A percentile compares a stretch with the other conserved stretches of the same genome.
These are phyloP conservation scores for Schrenkiella parvula DNA, from an alignment of 345 rosid species.

Conservation along the genomic window DNA sequence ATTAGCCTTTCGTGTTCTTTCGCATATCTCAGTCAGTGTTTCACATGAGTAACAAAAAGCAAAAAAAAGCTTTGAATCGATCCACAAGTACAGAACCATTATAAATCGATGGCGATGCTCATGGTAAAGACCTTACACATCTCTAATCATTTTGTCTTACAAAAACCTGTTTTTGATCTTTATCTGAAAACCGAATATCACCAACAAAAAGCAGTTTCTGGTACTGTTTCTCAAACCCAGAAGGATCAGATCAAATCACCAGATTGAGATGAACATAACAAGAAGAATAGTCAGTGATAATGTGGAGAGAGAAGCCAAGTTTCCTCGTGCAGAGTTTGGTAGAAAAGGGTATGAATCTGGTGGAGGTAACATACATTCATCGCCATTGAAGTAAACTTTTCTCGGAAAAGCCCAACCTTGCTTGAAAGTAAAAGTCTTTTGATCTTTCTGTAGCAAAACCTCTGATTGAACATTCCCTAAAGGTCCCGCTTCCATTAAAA, in stretches of 20 bases:
- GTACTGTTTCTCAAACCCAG: slow-evolving; percentile 5
- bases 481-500: slow-evolving; percentile 85
- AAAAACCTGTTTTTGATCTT: not conserved
- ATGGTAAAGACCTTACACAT: slow-evolving; percentile 5
- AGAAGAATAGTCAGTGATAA: slow-evolving; percentile 25
- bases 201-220: not conserved
- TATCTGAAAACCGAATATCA: not conserved
- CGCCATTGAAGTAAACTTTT: slow-evolving; percentile 89
- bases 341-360: slow-evolving; percentile 83
- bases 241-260: slow-evolving; percentile 23
- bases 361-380: slow-evolving; percentile 82
- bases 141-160: not conserved
- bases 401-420: slow-evolving; percentile 95
- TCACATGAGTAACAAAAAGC: not conserved
- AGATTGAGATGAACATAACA: slow-evolving; percentile 31
- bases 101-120: not conserved
- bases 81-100: not conserved
- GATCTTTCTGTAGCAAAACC: slow-evolving; percentile 72
- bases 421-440: slow-evolving; percentile 70
- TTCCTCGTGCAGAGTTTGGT: slow-evolving; percentile 50
- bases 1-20: not conserved
- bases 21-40: not conserved
- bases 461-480: slow-evolving; percentile 87
- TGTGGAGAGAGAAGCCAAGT: slow-evolving; percentile 27
- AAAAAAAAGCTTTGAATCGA: not conserved